These are phyloP conservation scores for Rhizopus arrhizus DNA, from an alignment of 371 early-diverging fungal genomes.

Conservation along the genomic window DNA sequence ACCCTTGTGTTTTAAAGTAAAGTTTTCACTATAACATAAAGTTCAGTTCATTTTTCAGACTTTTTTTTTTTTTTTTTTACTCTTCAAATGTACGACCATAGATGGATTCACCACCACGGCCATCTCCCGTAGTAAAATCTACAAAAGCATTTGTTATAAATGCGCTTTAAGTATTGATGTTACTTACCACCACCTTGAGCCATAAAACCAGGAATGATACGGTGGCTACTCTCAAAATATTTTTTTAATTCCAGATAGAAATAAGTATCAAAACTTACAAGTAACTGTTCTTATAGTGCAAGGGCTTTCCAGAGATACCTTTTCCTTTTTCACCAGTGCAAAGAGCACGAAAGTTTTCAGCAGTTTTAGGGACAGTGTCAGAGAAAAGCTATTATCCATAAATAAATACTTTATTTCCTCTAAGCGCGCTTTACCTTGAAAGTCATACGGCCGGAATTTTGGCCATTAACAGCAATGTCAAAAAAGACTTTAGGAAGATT, in stretches of 20 bases:
- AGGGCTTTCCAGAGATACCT: constrained; percentile 67
- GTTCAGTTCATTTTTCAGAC: not conserved
- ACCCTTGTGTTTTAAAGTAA: constrained; percentile 84
- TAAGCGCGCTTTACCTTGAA: constrained; percentile 44
- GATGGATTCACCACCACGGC: constrained; percentile 95
- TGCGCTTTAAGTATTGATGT: not conserved
- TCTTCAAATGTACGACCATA: constrained; percentile 96
- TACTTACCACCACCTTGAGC: constrained; percentile 90
- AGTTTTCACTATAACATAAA: constrained; percentile 85
- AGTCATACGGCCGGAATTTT: constrained; percentile 64
- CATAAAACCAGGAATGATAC: constrained; percentile 96
- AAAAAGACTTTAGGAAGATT: constrained; percentile 58
- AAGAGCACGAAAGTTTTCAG: constrained; percentile 94
- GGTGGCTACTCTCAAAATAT: constrained; percentile 62
- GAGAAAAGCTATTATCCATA: constrained; percentile 71
- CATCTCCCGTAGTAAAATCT: constrained; percentile 91
- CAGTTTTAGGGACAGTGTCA: constrained; percentile 96
- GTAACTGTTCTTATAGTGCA: constrained; percentile 79
- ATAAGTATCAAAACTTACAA: constrained; percentile 58
- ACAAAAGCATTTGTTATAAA: not conserved
- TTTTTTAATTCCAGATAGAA: not conserved
- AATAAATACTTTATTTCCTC: constrained; percentile 53
- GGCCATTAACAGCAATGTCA: constrained; percentile 57
- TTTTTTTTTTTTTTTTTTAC: constrained; percentile 35
- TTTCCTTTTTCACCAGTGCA: constrained; percentile 79